Evolutionary conservation across 2,329 filamentous ascomycete species (phyloP), one percentile per base, ranked within the genome.

Genomic region (Trichoderma polysporum): DNA sequence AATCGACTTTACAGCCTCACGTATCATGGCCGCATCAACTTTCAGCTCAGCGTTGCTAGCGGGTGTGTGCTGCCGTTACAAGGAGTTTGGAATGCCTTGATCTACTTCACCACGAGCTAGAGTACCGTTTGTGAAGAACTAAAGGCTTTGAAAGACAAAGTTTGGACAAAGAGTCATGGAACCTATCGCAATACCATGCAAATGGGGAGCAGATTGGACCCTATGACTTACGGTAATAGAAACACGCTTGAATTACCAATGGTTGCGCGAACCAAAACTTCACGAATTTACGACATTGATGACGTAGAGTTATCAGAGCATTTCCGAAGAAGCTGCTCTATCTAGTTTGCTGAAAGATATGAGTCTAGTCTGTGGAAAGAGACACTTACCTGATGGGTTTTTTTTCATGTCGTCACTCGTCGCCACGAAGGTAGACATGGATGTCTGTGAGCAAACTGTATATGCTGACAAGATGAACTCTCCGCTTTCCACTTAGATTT

Each of bases 1-100:
- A 94, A 94, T 77, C 83, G 91, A 15, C 83, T 93, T 5, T 91
- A 92, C 75, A 86, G 87, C 63, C 81, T 93, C 47, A 79, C 86
- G 2, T 80, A 87, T 68, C 52, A 73, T 6, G 74, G 81, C 12
- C 73, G 79, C 29, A 80, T 84, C 67, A 85, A 82, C 71, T 94
- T 89, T 73, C 83, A 82, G 2, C 83, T 94, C 49, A 90, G 90
- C 73, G 83, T 92, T 41, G 85, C 87, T 0, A 89, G 90, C 27
- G 88, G 89, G 2, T 83, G 91, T 13, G 91, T 94, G 0, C 81
- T 94, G 3, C 91, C 91, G 0, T 81, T 93, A 0, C 92, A 94
- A 75, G 91, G 92, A 0, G 86, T 93, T 57, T 94, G 91, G 91
- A 94, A 94, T 73, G 85, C 89, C 37, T 78, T 91, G 57, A 92